Percentiles rank a stretch among this genome's conserved stretches.
Evolutionary conservation across 495 filamentous ascomycete genomes (phyloP).

Genomic region (Talaromyces nanjingensis): DNA sequence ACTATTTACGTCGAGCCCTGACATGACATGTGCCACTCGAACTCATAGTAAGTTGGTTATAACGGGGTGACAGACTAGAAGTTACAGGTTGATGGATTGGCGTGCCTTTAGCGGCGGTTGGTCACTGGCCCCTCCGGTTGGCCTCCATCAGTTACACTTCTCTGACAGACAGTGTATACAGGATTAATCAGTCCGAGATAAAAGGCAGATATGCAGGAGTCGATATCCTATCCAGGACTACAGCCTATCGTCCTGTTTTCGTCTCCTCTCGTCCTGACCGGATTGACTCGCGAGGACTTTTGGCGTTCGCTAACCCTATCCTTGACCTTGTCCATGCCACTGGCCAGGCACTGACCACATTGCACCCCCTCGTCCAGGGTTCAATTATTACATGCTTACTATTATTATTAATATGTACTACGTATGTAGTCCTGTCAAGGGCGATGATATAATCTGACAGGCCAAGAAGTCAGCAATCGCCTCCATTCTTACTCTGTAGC

Average conservation of each 20-base stretch:
- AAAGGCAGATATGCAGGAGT: not conserved
- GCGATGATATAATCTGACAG: not conserved
- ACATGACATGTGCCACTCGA: not conserved
- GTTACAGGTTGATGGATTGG: constrained; percentile 2
- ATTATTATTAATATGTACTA: not conserved
- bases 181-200: not conserved
- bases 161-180: not conserved
- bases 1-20: not conserved
- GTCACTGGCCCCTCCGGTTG: not conserved
- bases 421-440: not conserved
- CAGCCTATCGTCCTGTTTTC: not conserved
- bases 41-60: not conserved
- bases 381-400: not conserved
- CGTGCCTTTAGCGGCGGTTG: not conserved
- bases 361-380: not conserved
- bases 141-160: not conserved
- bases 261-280: not conserved
- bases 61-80: not conserved
- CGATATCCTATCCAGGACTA: not conserved
- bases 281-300: not conserved
- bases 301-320: not conserved
- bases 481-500: not conserved
- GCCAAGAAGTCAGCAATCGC: not conserved
- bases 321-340: not conserved
- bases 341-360: not conserved